Evolutionary conservation across 2,329 filamentous ascomycete genomes (phyloP).

Genomic region (Aspergillus sp.): DNA sequence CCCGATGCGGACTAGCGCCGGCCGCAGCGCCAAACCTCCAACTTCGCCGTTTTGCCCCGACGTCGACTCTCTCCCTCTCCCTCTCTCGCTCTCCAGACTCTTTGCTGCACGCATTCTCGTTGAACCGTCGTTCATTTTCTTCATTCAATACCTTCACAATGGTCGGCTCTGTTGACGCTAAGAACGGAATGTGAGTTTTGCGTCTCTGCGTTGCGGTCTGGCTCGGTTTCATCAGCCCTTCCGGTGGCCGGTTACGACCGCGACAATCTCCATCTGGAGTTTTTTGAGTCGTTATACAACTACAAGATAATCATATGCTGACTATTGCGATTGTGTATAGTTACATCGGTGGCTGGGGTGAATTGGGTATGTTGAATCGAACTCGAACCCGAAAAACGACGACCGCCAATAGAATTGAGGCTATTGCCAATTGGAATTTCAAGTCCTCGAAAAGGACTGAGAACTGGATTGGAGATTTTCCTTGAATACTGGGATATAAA

Average conservation of each 20-base stretch:
- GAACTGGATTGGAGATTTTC: no score
- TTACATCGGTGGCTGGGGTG: conserved; percentile 70
- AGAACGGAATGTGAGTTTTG: conserved; percentile 40
- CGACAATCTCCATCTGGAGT: no score
- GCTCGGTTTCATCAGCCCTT: no score
- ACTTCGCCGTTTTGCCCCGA: conserved; percentile 29
- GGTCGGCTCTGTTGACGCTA: conserved; percentile 36
- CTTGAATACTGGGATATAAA: no score
- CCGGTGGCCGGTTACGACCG: neutral
- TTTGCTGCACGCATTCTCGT: conserved; percentile 8
- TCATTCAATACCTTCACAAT: conserved; percentile 25
- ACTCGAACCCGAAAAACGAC: conserved; percentile 4
- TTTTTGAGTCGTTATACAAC: no score
- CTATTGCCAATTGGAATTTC: neutral
- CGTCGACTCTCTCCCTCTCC: conserved; percentile 16
- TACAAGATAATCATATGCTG: neutral
- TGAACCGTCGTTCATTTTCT: conserved; percentile 4
- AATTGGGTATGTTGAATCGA: conserved; percentile 60
- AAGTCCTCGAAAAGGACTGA: neutral
- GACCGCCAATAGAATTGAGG: no score
- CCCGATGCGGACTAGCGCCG: conserved; percentile 33
- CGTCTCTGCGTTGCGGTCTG: neutral
- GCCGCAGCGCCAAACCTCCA: conserved; percentile 17
- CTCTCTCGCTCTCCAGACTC: conserved; percentile 11
- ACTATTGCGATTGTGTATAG: conserved; percentile 40